Conservation (phyloP, 129 eudicot genomes). For the Flaveria sonorensis region DNA sequence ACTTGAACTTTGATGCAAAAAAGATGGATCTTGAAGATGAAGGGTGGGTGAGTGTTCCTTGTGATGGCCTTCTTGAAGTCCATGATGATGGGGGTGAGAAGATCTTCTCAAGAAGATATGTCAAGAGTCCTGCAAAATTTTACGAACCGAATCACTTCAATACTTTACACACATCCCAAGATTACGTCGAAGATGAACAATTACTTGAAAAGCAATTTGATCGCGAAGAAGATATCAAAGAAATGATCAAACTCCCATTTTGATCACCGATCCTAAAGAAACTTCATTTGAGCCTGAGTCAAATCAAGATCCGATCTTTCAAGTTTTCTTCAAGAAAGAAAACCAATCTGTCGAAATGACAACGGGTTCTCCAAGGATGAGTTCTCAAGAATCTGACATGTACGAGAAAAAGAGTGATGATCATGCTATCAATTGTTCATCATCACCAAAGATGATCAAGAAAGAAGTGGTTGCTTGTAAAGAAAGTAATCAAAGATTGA, state of each 20-base stretch:
- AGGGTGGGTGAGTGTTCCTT: conserved; percentile 72
- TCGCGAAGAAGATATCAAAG: conserved; percentile 35
- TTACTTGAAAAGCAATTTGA: conserved; percentile 33
- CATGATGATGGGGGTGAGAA: conserved; percentile 55
- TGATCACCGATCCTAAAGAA: conserved; percentile 22
- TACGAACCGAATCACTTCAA: conserved; percentile 47
- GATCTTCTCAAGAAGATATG: conserved; percentile 46
- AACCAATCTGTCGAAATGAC: conserved; percentile 72
- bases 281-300: conserved; percentile 7
- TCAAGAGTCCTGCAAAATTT: conserved; percentile 23
- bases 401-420: conserved; percentile 45
- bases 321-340: conserved; percentile 70
- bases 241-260: conserved; percentile 35
- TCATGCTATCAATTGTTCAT: conserved; percentile 30
- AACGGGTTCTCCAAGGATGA: conserved; percentile 51
- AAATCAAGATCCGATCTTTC: conserved; percentile 54
- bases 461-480: conserved; percentile 34
- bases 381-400: conserved; percentile 36
- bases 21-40: conserved; percentile 81
- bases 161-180: conserved; percentile 34
- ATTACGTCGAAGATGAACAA: conserved; percentile 31
- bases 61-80: conserved; percentile 63
- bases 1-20: conserved; percentile 11
- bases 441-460: conserved; percentile 38
- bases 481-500: conserved; percentile 35